Percentiles rank a stretch among this genome's conserved stretches.
Evolutionary conservation across 768 basidiomycete species (phyloP).

Genomic region (Hericium rajendrae): DNA sequence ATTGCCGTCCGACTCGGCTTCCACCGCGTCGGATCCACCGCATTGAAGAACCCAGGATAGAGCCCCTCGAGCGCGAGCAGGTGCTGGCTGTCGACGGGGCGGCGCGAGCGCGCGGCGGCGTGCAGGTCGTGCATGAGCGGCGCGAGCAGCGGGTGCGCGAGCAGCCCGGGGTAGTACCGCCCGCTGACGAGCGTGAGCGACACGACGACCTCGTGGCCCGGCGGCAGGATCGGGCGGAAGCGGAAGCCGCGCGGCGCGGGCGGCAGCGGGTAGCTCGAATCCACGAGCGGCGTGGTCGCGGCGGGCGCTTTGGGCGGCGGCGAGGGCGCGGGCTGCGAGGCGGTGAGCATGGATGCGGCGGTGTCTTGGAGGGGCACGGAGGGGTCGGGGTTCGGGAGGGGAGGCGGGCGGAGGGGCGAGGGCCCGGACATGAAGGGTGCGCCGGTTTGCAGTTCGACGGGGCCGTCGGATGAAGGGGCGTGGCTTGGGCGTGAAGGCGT

Average conservation of each 20-base stretch:
- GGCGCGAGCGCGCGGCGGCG: slow-evolving; percentile 22
- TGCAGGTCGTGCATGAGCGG: slow-evolving; percentile 27
- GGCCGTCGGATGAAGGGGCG: not conserved
- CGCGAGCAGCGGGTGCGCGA: slow-evolving; percentile 52
- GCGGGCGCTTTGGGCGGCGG: not conserved
- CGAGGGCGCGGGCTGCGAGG: slow-evolving; percentile 1
- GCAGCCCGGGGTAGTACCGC: slow-evolving; percentile 69
- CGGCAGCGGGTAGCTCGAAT: slow-evolving; percentile 38
- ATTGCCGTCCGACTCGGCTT: slow-evolving; percentile 42
- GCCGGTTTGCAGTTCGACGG: slow-evolving; percentile 10
- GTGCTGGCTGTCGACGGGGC: slow-evolving; percentile 35
- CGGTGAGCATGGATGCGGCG: slow-evolving; percentile 6
- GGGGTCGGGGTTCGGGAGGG: slow-evolving; percentile 23
- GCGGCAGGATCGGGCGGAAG: slow-evolving; percentile 57
- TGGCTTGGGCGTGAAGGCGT: not conserved
- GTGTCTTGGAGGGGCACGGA: slow-evolving; percentile 15
- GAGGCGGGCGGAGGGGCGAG: slow-evolving; percentile 24
- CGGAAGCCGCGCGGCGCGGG: slow-evolving; percentile 55
- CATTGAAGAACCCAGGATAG: slow-evolving; percentile 53
- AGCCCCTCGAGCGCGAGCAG: slow-evolving; percentile 70
- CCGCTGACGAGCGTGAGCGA: slow-evolving; percentile 65
- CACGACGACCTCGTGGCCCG: slow-evolving; percentile 56
- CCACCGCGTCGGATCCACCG: slow-evolving; percentile 59
- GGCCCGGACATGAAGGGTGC: slow-evolving; percentile 21
- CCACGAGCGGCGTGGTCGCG: slow-evolving; percentile 23